Percentiles rank a stretch among this genome's conserved stretches.
These are phyloP conservation scores for Dioszegia hungarica DNA, from an alignment of 768 basidiomycete species.

Conservation along the genomic window DNA sequence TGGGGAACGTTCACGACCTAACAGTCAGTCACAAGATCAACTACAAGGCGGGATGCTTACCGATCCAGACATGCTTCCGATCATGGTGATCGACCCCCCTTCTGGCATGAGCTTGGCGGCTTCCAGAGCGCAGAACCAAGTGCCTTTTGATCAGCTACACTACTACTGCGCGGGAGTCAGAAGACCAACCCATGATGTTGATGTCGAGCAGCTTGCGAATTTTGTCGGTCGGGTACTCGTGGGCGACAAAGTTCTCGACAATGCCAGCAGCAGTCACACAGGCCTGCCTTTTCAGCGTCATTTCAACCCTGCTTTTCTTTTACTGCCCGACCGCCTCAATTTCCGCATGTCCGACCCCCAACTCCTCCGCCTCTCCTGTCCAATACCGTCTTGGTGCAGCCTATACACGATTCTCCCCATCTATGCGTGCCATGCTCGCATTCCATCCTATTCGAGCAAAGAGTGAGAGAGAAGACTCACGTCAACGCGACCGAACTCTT, in stretches of 20 bases:
- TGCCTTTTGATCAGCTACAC: slow-evolving; percentile 36
- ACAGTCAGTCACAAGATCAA: background rate
- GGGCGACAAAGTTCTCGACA: slow-evolving; percentile 74
- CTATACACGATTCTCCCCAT: no score
- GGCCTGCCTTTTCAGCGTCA: slow-evolving; percentile 50
- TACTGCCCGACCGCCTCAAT: no score
- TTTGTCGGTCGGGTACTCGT: slow-evolving; percentile 85
- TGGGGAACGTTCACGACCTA: slow-evolving; percentile 87
- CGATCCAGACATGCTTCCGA: slow-evolving; percentile 86
- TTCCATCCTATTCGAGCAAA: background rate
- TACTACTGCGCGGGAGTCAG: background rate
- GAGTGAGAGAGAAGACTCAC: slow-evolving; percentile 11
- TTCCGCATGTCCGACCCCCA: no score
- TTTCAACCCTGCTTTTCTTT: no score
- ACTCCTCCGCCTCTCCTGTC: no score
- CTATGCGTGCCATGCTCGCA: no score
- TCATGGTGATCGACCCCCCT: slow-evolving; percentile 71
- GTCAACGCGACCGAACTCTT: slow-evolving; percentile 49
- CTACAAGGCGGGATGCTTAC: slow-evolving; percentile 52
- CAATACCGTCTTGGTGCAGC: no score
- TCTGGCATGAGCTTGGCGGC: slow-evolving; percentile 87
- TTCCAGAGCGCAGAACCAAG: slow-evolving; percentile 93
- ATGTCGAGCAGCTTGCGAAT: slow-evolving; percentile 80
- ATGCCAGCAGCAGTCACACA: slow-evolving; percentile 76
- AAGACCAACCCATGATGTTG: slow-evolving; percentile 71